Evolutionary conservation across 768 basidiomycete species (phyloP), one percentile per base, ranked within the genome.

Genomic region (Sporobolomyces pararoseus): DNA sequence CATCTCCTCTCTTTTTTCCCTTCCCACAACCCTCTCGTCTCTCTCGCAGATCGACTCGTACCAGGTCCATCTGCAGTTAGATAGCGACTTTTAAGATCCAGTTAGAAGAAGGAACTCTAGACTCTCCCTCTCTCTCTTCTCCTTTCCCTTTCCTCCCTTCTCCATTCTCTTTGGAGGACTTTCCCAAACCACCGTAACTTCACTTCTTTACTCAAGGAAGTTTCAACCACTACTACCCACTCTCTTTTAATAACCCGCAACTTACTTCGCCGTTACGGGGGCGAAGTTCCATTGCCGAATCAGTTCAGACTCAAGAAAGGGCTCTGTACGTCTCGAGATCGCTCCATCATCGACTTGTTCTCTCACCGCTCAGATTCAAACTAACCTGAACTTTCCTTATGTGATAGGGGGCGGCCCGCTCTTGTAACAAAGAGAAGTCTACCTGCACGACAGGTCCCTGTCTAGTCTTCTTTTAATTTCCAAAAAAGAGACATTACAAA

Each of bases 341-440:
- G n/a, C n/a, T n/a, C n/a, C n/a, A n/a, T 17, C 39, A 42, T 42
- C 39, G 10, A 9, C 17, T 42, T 42, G 9, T 42, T 42, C 39
- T 42, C 39, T 42, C 39, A 42, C 39, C 39, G 9, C 39, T 42
- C 39, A 42, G 39, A 42, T 42, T 42, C 17, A 17, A 42, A 42
- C 17, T 42, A 9, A 42, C 17, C 39, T 42, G 39, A 42, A 9
- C 10, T 42, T 42, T 42, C 39, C 10, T 42, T 42, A 12, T n/a
- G 37, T n/a, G 32, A 6, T 19, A 35, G 65, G 69, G 69, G 69
- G 58, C 69, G 69, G 58, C 69, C 69, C 64, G 69, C 69, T 70
- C 59, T 70, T 61, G 59, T 25, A 47, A 47, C n/a, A 53, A 19
- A 46, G 68, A 70, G 63, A 70, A 58, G 52, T 55, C 54, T 61